Evolutionary conservation across 2,329 filamentous ascomycete species (phyloP), one percentile per base, ranked within the genome.

Genomic region (Bipolaris oryzae): DNA sequence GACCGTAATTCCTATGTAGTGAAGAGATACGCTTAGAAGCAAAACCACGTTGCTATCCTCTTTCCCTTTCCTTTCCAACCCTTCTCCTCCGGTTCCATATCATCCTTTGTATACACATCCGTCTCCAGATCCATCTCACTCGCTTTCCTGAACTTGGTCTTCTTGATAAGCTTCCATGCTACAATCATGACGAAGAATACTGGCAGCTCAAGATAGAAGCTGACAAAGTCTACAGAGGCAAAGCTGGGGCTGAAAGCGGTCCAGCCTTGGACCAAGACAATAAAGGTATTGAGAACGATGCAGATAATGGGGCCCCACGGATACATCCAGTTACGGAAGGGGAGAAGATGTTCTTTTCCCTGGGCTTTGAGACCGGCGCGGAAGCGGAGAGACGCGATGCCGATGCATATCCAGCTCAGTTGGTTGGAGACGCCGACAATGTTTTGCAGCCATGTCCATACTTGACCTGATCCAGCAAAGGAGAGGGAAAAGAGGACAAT

Each of bases 371-470:
- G 53, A 1, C 67, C 70, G 3, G 68, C 68, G 71, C 81, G 79
- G 77, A 88, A 88, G 2, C 84, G 83, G 21, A 88, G 74, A 65
- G 83, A 85, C 5, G 86, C 80, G 51, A 87, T 79, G 43, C 81
- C 81, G 60, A 81, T 82, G 60, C 77, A 79, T 46, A 82, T 78
- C 83, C 83, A 85, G 33, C 78, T 81, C 39, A 84, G 79, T 61
- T 84, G 77, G 2, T 80, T 82, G 0, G 79, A 81, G 0, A 81
- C 79, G 48, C 81, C 89, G 16, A 86, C 87, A 43, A 91, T 84
- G 72, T 89, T 89, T 65, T 86, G 82, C 68, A 91, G 87, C 86
- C 88, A 91, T 87, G 38, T 82, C 72, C 53, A 79, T 67, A 60
- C 74, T 65, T 44, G 77, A 69, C 57, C 73, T 63, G 64, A 73